These are phyloP conservation scores for Phytophthora vignae DNA, from an alignment of 352 stramenopile genomes.

Conservation along the genomic window DNA sequence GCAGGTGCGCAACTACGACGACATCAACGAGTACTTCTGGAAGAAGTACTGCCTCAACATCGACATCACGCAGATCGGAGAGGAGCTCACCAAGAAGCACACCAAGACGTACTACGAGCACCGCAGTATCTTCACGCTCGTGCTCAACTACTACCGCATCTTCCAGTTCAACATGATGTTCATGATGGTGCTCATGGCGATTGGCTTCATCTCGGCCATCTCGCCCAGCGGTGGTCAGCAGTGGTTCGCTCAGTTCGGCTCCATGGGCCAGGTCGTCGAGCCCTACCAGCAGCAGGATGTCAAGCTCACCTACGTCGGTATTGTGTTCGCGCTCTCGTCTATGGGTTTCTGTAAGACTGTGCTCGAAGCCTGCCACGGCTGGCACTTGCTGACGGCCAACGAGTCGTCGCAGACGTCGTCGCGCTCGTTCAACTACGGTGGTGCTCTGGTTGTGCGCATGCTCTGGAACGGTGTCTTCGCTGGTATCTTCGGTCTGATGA, in stretches of 20 bases:
- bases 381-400: conserved; percentile 59
- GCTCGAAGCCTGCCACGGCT: conserved; percentile 65
- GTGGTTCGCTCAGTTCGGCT: conserved; percentile 69
- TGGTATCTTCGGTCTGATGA: conserved; percentile 68
- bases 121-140: conserved; percentile 76
- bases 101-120: conserved; percentile 85
- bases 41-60: conserved; percentile 73
- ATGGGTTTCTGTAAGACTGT: conserved; percentile 70
- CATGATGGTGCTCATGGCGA: conserved; percentile 66
- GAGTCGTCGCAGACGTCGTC: conserved; percentile 57
- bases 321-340: conserved; percentile 56
- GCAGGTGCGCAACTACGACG: conserved; percentile 81
- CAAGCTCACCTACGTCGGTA: conserved; percentile 66
- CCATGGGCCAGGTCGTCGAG: conserved; percentile 60
- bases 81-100: conserved; percentile 65
- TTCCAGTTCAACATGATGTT: conserved; percentile 89
- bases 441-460: conserved; percentile 62
- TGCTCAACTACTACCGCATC: conserved; percentile 83
- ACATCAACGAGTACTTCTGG: conserved; percentile 88
- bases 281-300: conserved; percentile 65
- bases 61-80: conserved; percentile 56
- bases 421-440: conserved; percentile 66
- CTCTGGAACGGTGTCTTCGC: conserved; percentile 74
- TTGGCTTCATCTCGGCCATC: conserved; percentile 67
- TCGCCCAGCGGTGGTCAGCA: conserved; percentile 62